Base-by-base conservation (phyloP, 208 protist species). In the Trypanosoma caninum region DNA sequence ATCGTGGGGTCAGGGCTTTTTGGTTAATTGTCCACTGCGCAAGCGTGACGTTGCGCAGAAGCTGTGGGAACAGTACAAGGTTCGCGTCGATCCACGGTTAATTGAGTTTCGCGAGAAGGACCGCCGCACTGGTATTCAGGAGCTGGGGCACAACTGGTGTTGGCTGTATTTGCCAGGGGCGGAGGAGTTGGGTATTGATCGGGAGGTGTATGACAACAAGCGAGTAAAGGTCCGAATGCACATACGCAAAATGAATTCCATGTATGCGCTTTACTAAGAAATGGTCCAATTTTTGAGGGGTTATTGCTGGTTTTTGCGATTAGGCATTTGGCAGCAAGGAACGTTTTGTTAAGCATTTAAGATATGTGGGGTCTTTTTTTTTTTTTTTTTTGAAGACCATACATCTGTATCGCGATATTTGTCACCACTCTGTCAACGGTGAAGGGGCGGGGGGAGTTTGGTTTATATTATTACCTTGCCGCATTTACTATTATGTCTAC, bases 201-300 rank as follows among this genome's bases (percentile, higher is more conserved):
- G 90, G 11, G 90, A 96, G 66, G 90, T 96, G 65, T 96, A 94
- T 60, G 90, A 96, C 65, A 96, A 96, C 74, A 92, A 94, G 72
- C 86, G 90, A 1, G 90, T 94, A 25, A 96, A 96, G 76, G 90
- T 96, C 33, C 80, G 90, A 50, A 96, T 96, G 59, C 90, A 96
- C 74, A 81, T 96, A 37, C 79, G 90, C 23, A 95, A 95, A 65
- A 59, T 95, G 61, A 80, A 35, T 30, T 87, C 80, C 64, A 76
- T 77, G 46, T 69, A 76, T 13, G 72, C 83, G 6, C 73, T 95
- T 16, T 95, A 95, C 57, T 95, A 71, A 60, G 16, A 18, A 16
- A 37, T n/a, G 38, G 4, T 56, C 16, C 8, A n/a, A 22, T n/a
- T 33, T 11, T 8, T 52, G 33, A 31, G 48, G 13, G 11, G 8